Evolutionary conservation across 2,329 filamentous ascomycete genomes (phyloP).

Genomic region (Alternaria sp.): DNA sequence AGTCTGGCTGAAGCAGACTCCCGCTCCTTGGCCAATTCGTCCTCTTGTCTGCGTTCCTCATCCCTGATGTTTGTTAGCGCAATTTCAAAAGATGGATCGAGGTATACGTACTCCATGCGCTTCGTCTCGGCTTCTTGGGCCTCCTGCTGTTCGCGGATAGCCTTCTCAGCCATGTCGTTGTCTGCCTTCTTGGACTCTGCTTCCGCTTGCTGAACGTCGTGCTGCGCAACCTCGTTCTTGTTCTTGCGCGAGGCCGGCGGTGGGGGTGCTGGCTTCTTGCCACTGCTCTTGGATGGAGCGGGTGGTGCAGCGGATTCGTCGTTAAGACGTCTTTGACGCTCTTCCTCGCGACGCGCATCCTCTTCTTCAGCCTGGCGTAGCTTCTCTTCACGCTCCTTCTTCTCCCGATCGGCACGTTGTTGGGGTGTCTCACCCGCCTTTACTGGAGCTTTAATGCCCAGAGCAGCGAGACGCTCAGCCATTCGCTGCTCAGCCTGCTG

Average conservation of each 20-base stretch:
- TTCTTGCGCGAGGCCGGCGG: constrained; percentile 76
- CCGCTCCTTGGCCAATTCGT: constrained; percentile 79
- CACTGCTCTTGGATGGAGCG: constrained; percentile 49
- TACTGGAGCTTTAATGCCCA: constrained; percentile 83
- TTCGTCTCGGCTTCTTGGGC: constrained; percentile 75
- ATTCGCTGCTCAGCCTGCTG: constrained; percentile 97
- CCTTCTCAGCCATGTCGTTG: constrained; percentile 58
- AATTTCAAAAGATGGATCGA: neutral
- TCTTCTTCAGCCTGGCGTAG: constrained; percentile 91
- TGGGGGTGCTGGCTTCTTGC: constrained; percentile 68
- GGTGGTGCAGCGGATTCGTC: constrained; percentile 75
- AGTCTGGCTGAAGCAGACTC: constrained; percentile 82
- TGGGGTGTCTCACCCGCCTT: constrained; percentile 81
- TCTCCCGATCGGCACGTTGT: constrained; percentile 88
- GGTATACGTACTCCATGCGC: constrained; percentile 77
- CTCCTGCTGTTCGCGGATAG: constrained; percentile 72
- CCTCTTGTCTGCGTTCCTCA: constrained; percentile 75
- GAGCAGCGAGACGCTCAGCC: constrained; percentile 90
- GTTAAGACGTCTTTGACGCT: constrained; percentile 81
- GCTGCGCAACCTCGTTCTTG: constrained; percentile 62
- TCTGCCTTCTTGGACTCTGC: constrained; percentile 67
- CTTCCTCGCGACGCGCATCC: constrained; percentile 84
- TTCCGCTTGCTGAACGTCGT: constrained; percentile 61
- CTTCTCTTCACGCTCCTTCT: constrained; percentile 84
- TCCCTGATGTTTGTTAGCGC: constrained; percentile 61